Conservation (phyloP, 176 grass and related monocot species). For the Oryza glaberrima region DNA sequence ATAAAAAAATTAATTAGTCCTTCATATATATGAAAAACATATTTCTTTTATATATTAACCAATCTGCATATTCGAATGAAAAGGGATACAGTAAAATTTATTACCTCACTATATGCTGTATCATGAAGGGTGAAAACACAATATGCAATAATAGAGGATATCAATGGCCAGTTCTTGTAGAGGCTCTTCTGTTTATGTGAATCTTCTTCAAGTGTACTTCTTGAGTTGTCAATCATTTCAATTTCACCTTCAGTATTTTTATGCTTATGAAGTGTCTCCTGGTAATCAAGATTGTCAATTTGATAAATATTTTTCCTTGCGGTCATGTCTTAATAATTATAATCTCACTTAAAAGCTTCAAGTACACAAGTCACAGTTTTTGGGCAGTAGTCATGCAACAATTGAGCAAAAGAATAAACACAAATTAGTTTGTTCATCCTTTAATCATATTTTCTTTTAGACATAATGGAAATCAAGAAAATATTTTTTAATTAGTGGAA, state of each 20-base stretch:
- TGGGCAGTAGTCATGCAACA: background rate
- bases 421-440: no score
- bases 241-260: constrained; percentile 15
- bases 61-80: background rate
- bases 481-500: background rate
- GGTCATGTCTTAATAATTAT: no score
- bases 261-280: constrained; percentile 89
- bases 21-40: background rate
- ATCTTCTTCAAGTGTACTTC: constrained; percentile 13
- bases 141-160: constrained; percentile 70
- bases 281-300: constrained; percentile 11
- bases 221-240: constrained; percentile 28
- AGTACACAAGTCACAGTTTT: no score
- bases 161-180: constrained; percentile 78
- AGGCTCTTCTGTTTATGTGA: constrained; percentile 39
- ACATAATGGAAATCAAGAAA: background rate
- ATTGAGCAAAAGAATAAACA: background rate
- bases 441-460: background rate
- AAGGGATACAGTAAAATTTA: background rate
- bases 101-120: constrained; percentile 82
- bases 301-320: no score
- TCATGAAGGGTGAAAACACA: constrained; percentile 82
- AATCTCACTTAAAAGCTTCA: no score
- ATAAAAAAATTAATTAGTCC: background rate
- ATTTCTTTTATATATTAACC: background rate